These are phyloP conservation scores for Amaranthus palmeri DNA, from an alignment of 148 eudicot genomes.

Conservation along the genomic window DNA sequence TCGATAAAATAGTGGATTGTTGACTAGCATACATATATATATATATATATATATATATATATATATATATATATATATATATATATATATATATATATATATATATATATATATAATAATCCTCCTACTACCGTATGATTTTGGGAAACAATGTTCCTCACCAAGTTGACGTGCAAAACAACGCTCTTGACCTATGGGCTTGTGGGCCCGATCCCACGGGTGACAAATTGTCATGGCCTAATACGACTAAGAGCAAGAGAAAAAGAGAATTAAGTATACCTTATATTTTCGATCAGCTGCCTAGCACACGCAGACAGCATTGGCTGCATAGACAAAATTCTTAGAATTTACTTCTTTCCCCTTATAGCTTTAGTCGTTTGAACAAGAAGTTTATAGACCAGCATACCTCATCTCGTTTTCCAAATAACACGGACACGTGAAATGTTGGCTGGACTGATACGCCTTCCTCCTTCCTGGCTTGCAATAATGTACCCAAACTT, in stretches of 20 bases:
- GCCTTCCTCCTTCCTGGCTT: constrained; percentile 84
- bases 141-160: too few species aligned
- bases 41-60: too few species aligned
- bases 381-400: constrained; percentile 8
- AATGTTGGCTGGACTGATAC: constrained; percentile 55
- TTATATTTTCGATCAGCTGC: constrained; percentile 75
- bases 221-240: too few species aligned
- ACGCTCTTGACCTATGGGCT: too few species aligned
- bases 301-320: constrained; percentile 82
- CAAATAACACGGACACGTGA: constrained; percentile 60
- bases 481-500: constrained; percentile 83
- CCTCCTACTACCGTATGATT: too few species aligned
- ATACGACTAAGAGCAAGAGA: neutral
- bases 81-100: too few species aligned
- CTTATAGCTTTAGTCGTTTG: neutral
- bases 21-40: too few species aligned
- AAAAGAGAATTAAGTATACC: constrained; percentile 31
- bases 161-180: too few species aligned
- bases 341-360: constrained; percentile 13
- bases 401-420: constrained; percentile 88
- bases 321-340: constrained; percentile 52
- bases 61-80: too few species aligned
- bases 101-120: too few species aligned
- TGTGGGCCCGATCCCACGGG: too few species aligned
- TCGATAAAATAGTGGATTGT: too few species aligned